These are phyloP conservation scores for Beta corolliflora DNA, from an alignment of 179 eudicot species.

Conservation along the genomic window DNA sequence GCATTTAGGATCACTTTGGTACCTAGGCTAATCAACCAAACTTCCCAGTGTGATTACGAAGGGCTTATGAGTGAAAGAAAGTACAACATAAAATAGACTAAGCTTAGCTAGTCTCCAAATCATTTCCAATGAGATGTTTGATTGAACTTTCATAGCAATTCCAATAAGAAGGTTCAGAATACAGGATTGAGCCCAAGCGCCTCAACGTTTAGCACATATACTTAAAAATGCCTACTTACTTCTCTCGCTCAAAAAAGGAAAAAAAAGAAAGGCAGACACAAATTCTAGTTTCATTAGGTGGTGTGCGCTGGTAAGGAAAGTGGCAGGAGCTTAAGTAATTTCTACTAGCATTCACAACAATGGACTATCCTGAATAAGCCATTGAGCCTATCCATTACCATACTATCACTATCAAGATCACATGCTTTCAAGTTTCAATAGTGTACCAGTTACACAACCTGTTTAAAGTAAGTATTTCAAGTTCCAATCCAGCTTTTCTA, in stretches of 20 bases:
- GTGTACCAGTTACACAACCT: neutral
- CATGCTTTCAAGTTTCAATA: neutral
- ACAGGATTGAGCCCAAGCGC: neutral
- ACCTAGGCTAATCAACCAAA: neutral
- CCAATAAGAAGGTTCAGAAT: neutral
- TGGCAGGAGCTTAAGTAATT: neutral
- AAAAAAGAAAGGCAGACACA: no score
- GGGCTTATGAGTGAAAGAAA: neutral
- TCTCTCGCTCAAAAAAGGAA: neutral
- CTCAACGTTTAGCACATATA: neutral
- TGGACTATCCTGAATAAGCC: neutral
- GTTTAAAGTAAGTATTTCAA: neutral
- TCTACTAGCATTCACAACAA: neutral
- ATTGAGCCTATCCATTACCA: neutral
- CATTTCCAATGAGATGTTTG: neutral
- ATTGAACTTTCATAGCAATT: neutral
- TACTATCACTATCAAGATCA: neutral
- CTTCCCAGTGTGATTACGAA: neutral
- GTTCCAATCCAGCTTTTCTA: neutral
- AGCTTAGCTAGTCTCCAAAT: neutral
- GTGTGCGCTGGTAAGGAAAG: neutral
- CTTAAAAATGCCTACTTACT: neutral
- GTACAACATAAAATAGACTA: neutral
- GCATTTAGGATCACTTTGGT: neutral
- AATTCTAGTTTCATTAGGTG: neutral